Conservation (phyloP, 2,329 filamentous ascomycete species). For the Aspergillus clavatus region DNA sequence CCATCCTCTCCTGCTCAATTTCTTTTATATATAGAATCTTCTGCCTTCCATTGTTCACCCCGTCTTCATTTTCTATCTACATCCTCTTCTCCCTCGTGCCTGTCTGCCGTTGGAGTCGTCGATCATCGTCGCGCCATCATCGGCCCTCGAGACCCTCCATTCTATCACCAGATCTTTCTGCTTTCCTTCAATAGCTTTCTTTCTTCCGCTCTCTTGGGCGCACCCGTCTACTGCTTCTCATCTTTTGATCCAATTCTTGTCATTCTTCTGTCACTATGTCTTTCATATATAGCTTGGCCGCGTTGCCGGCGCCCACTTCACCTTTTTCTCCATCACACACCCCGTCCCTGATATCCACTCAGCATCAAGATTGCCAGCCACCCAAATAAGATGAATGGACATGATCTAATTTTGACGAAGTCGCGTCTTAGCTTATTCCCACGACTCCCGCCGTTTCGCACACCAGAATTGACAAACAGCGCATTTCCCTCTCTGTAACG, state of each 20-base stretch:
- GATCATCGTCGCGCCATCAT: constrained; percentile 18
- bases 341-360: constrained; percentile 21
- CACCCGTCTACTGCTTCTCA: constrained; percentile 16
- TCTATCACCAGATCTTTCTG: constrained; percentile 2
- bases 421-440: constrained; percentile 32
- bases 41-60: constrained; percentile 9
- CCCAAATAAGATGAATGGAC: constrained; percentile 19
- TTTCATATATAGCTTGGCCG: constrained; percentile 13
- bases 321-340: constrained; percentile 20
- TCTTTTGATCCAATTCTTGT: constrained; percentile 12
- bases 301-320: constrained; percentile 14
- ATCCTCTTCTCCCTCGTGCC: constrained; percentile 13
- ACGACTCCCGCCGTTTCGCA: constrained; percentile 6
- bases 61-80: constrained; percentile 9
- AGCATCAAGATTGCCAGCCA: constrained; percentile 17
- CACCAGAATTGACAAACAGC: neutral
- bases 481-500: neutral
- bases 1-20: constrained; percentile 16
- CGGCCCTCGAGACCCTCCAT: constrained; percentile 13
- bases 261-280: constrained; percentile 13
- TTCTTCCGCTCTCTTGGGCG: constrained; percentile 14
- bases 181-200: constrained; percentile 12
- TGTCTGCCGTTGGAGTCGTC: constrained; percentile 13
- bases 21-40: constrained; percentile 2
- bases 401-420: constrained; percentile 36